Base-by-base conservation (phyloP, 371 early-diverging fungal genomes). In the Entomophthora muscae region DNA sequence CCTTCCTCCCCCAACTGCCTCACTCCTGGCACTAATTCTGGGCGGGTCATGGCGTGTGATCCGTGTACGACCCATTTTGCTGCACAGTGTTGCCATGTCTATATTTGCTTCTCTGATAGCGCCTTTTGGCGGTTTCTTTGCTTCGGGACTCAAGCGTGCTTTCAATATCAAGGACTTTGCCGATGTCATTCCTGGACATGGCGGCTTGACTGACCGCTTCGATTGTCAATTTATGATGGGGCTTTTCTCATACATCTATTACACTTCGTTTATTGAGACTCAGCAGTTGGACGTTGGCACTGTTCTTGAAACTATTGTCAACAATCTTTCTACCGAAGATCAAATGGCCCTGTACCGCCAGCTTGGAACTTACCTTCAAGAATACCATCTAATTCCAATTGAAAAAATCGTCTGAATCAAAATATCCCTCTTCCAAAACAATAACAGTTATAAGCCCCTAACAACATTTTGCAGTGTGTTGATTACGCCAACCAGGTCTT, bases 51-150 rank as follows among this genome's bases (percentile, higher is more conserved):
- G 21, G 21, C 13, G 13, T 31, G 5, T n/a, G 21, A 68, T 75
- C 23, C 69, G 70, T 66, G 77, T 97, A 53, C 82, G 85, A 5
- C 90, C 91, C n/a, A 75, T 98, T 63, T 92, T 93, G 70, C 74
- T 91, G 31, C 98, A 98, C 70, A 78, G 89, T 29, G 72, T 98
- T 29, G 74, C 87, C 21, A 83, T 99, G 82, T 85, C 95, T 0
- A 78, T 86, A 42, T 95, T 97, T 77, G 97, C 99, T 1, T 94
- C 95, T 1, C 70, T 97, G 64, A 91, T 98, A 68, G 99, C 99
- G 32, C 99, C 99, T 12, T 97, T 99, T 77, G 97, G 98, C 52
- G 99, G 99, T 2, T 98, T 99, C 81, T 95, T 99, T 78, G 99
- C 99, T 13, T 91, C 92, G 69, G 99, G 93, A 1, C 86, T 93